These are phyloP conservation scores for Thalassiosira mediterranea DNA, from an alignment of 352 stramenopile genomes.

Conservation along the genomic window DNA sequence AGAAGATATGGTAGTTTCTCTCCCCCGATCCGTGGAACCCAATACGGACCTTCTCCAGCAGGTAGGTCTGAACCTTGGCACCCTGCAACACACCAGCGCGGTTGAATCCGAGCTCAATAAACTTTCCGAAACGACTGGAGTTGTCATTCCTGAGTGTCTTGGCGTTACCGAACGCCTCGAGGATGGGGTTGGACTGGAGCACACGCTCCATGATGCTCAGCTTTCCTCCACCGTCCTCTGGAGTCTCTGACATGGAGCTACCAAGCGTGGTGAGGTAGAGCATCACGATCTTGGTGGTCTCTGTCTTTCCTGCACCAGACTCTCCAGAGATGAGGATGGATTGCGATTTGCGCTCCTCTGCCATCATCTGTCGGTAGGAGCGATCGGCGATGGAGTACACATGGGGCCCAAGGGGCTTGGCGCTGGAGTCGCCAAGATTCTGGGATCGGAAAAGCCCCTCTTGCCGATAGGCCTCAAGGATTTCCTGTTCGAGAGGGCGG, in stretches of 20 bases:
- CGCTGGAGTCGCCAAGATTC: slow-evolving; percentile 59
- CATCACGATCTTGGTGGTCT: slow-evolving; percentile 95
- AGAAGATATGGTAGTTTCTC: slow-evolving; percentile 97
- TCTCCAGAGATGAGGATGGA: slow-evolving; percentile 88
- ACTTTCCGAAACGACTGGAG: slow-evolving; percentile 95
- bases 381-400: slow-evolving; percentile 84
- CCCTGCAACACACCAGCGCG: slow-evolving; percentile 85
- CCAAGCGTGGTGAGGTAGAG: slow-evolving; percentile 85
- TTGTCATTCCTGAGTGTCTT: slow-evolving; percentile 96
- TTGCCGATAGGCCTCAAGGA: slow-evolving; percentile 80
- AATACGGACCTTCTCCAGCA: slow-evolving; percentile 95
- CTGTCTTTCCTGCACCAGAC: slow-evolving; percentile 92
- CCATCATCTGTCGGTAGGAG: slow-evolving; percentile 86
- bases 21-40: slow-evolving; percentile 91
- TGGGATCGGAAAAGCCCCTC: slow-evolving; percentile 80
- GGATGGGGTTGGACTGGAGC: slow-evolving; percentile 92
- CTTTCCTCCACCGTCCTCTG: slow-evolving; percentile 32
- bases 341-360: slow-evolving; percentile 77
- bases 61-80: slow-evolving; percentile 93
- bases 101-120: slow-evolving; percentile 96
- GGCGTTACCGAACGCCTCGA: slow-evolving; percentile 96
- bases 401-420: slow-evolving; percentile 74
- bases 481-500: slow-evolving; percentile 57
- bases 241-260: slow-evolving; percentile 14
- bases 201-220: slow-evolving; percentile 84